Evolutionary conservation across 768 basidiomycete genomes (phyloP).

Genomic region (Neoboletus subvelutipes): DNA sequence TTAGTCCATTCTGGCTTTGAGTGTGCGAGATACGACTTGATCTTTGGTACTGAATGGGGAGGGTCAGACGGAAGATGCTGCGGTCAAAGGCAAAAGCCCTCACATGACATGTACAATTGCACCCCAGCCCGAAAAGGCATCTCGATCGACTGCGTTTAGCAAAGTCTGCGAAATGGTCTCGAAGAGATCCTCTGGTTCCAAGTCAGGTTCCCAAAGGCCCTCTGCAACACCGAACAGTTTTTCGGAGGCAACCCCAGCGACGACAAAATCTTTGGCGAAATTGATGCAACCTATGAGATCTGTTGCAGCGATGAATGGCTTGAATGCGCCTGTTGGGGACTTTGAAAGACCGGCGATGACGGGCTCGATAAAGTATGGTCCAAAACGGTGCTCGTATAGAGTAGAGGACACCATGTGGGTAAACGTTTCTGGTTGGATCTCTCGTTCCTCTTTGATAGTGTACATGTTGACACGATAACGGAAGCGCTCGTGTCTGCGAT

Average conservation of each 20-base stretch:
- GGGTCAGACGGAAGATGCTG: constrained; percentile 8
- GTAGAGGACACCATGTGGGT: constrained; percentile 94
- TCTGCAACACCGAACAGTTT: constrained; percentile 98
- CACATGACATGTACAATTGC: constrained; percentile 94
- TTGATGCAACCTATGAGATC: constrained; percentile 94
- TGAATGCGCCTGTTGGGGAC: constrained; percentile 65
- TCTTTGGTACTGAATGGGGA: constrained; percentile 58
- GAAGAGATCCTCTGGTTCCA: constrained; percentile 95
- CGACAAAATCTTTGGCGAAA: constrained; percentile 96
- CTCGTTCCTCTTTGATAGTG: constrained; percentile 97
- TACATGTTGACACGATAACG: constrained; percentile 98
- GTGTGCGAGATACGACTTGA: constrained; percentile 74
- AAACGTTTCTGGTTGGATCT: constrained; percentile 95
- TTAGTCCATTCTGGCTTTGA: constrained; percentile 93
- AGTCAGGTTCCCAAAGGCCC: constrained; percentile 96
- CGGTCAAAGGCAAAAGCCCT: constrained; percentile 35
- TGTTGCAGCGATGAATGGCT: constrained; percentile 93
- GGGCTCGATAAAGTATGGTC: constrained; percentile 95
- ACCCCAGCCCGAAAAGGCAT: constrained; percentile 97
- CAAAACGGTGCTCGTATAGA: constrained; percentile 93
- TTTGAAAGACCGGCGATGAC: constrained; percentile 90
- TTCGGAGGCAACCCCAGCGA: constrained; percentile 86
- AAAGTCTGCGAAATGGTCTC: constrained; percentile 98
- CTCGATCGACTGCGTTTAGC: constrained; percentile 92
- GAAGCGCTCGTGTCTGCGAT: constrained; percentile 77